Conservation (phyloP, 768 basidiomycete species). For the Paxillus ammoniavirescens region DNA sequence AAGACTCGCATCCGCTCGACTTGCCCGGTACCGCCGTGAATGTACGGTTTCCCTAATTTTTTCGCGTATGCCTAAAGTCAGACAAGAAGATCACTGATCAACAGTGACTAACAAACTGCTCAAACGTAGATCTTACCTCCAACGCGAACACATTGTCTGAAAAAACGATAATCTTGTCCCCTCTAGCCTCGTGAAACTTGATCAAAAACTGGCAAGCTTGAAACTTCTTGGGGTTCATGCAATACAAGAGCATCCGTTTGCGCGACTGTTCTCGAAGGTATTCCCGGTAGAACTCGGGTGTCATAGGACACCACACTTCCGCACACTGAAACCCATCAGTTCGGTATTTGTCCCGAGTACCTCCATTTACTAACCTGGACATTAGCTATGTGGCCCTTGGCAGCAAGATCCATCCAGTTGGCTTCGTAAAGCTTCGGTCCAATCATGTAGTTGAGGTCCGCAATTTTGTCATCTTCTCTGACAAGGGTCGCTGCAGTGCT, state of each 20-base stretch:
- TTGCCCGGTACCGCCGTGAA: constrained; percentile 94
- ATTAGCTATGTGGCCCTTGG: constrained; percentile 98
- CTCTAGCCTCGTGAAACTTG: constrained; percentile 95
- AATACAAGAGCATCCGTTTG: constrained; percentile 94
- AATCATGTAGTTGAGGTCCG: constrained; percentile 98
- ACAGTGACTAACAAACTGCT: neutral
- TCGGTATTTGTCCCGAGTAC: neutral
- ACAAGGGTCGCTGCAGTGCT: constrained; percentile 81
- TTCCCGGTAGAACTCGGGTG: constrained; percentile 97
- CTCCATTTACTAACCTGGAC: constrained; percentile 73
- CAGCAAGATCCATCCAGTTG: constrained; percentile 99
- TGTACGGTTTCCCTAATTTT: constrained; percentile 90
- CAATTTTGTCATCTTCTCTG: constrained; percentile 98
- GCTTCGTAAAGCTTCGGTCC: constrained; percentile 99
- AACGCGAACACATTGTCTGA: constrained; percentile 97
- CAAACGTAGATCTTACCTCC: constrained; percentile 55
- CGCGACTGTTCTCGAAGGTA: constrained; percentile 91
- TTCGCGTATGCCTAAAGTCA: constrained; percentile 81
- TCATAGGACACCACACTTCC: constrained; percentile 99
- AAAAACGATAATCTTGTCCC: constrained; percentile 99
- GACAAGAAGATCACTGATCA: neutral
- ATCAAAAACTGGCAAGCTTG: constrained; percentile 99
- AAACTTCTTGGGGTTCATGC: constrained; percentile 99
- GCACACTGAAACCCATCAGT: constrained; percentile 66
- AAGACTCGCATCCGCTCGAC: constrained; percentile 94